Evolutionary conservation across 257 asterid species (phyloP).

Genomic region (Prunella vulgaris): DNA sequence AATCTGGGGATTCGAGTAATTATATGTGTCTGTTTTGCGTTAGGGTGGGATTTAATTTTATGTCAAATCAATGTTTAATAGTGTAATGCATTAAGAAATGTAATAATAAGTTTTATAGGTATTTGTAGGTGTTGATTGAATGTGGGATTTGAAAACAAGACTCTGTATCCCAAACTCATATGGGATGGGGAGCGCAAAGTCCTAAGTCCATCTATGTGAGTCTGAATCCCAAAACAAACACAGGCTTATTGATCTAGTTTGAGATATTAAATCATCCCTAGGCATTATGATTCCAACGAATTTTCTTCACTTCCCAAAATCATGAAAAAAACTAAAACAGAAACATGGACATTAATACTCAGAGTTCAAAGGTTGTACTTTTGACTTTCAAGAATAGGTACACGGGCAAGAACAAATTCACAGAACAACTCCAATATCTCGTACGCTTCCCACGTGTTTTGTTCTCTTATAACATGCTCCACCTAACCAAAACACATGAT

Average conservation of each 20-base stretch:
- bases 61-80: too few relatives aligned
- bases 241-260: background rate
- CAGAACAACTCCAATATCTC: conserved; percentile 81
- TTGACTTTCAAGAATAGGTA: conserved; percentile 81
- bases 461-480: conserved; percentile 91
- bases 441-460: conserved; percentile 82
- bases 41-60: too few relatives aligned
- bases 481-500: conserved; percentile 44
- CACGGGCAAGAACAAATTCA: conserved; percentile 77
- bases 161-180: too few relatives aligned
- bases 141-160: too few relatives aligned
- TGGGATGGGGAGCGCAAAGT: too few relatives aligned
- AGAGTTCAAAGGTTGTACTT: conserved; percentile 35
- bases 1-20: too few relatives aligned
- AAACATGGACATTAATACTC: background rate
- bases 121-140: too few relatives aligned
- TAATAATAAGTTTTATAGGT: too few relatives aligned
- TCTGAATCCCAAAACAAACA: too few relatives aligned
- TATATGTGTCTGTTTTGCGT: too few relatives aligned
- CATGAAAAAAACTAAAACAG: background rate
- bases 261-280: background rate
- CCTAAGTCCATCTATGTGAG: too few relatives aligned
- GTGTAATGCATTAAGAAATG: too few relatives aligned
- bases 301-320: background rate
- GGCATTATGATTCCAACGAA: background rate